These are phyloP conservation scores for Pichia phayaonensis DNA, from an alignment of 805 yeast genomes.

Conservation along the genomic window DNA sequence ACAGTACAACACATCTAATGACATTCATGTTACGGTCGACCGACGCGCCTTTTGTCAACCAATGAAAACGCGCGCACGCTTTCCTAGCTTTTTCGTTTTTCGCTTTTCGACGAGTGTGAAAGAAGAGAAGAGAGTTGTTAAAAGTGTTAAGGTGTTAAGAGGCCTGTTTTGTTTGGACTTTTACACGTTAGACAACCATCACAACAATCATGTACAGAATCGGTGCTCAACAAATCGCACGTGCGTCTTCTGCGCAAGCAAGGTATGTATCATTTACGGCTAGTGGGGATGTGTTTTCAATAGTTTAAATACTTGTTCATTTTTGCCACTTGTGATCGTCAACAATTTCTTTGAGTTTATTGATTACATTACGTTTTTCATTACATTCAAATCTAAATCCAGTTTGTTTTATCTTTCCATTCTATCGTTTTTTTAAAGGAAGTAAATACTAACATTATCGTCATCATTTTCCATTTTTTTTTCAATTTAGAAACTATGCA, in stretches of 20 bases:
- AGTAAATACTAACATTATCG: neutral
- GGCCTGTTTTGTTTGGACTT: neutral
- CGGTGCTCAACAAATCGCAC: conserved; percentile 46
- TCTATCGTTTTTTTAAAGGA: neutral
- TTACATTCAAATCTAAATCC: neutral
- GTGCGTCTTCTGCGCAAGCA: conserved; percentile 35
- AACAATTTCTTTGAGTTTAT: too few species aligned
- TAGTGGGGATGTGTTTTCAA: neutral
- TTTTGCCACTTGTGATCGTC: neutral
- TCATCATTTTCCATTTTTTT: neutral
- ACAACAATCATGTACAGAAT: conserved; percentile 40
- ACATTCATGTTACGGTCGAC: conserved; percentile 1
- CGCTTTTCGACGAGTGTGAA: neutral
- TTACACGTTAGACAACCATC: neutral
- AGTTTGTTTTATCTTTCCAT: too few species aligned
- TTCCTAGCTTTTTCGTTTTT: neutral
- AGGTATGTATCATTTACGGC: conserved; percentile 39
- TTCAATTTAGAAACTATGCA: conserved; percentile 71
- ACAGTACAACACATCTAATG: neutral
- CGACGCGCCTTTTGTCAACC: neutral
- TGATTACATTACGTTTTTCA: too few species aligned
- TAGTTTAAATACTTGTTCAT: neutral
- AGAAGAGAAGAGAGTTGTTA: neutral
- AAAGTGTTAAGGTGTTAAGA: neutral
- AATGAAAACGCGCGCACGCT: neutral